Conservation (phyloP, 192 early-diverging fungal genomes). For the Backusella liffmaniae region DNA sequence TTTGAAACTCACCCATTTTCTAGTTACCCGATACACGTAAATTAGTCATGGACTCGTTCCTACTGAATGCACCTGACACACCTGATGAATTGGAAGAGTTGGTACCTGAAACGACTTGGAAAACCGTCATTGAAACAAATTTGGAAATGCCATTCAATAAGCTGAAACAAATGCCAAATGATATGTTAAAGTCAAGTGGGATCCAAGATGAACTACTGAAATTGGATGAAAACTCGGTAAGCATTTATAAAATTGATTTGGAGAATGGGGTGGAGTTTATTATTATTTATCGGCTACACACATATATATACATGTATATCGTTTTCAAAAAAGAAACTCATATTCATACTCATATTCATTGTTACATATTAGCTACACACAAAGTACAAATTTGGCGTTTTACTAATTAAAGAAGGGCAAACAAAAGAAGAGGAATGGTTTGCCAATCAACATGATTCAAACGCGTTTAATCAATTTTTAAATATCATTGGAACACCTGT, state of each 20-base stretch:
- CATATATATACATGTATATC: not conserved
- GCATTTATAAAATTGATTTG: constrained; percentile 31
- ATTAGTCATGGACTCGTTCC: constrained; percentile 32
- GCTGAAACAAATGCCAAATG: constrained; percentile 53
- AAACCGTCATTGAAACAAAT: constrained; percentile 40
- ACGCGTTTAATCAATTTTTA: constrained; percentile 61
- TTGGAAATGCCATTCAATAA: constrained; percentile 48
- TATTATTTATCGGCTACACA: not conserved
- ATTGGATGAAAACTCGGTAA: constrained; percentile 75
- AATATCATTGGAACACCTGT: constrained; percentile 71
- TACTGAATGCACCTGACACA: constrained; percentile 17
- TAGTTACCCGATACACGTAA: constrained; percentile 17
- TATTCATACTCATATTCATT: not conserved
- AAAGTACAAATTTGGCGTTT: constrained; percentile 82
- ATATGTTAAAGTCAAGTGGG: constrained; percentile 35
- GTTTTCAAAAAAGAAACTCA: not conserved
- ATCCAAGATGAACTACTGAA: constrained; percentile 63
- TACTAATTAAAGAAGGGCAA: constrained; percentile 65
- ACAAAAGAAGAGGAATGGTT: constrained; percentile 80
- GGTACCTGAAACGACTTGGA: constrained; percentile 40
- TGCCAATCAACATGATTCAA: constrained; percentile 57
- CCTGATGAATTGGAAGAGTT: not conserved
- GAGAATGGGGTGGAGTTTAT: not conserved
- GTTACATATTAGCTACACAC: constrained; percentile 27
- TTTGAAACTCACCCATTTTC: not conserved